Conservation (phyloP, 192 early-diverging fungal species). For the Coemansia reversa region DNA sequence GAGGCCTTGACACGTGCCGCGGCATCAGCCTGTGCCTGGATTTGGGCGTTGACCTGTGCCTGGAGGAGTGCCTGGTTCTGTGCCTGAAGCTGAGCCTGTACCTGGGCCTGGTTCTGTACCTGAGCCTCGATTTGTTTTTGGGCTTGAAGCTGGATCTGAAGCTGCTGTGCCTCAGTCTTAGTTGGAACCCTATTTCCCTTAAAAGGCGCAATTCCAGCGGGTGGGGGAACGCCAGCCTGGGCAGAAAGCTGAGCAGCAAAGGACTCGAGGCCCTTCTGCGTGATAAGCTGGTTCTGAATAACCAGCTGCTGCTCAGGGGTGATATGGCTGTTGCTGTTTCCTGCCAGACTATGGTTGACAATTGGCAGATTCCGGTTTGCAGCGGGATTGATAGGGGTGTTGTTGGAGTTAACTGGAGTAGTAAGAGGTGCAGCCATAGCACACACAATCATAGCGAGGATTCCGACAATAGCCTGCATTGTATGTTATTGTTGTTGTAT, state of each 20-base stretch:
- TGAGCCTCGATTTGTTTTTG: conserved; percentile 29
- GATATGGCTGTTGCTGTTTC: conserved; percentile 6
- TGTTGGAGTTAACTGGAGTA: conserved; percentile 46
- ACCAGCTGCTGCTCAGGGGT: conserved; percentile 43
- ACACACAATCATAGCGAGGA: conserved; percentile 33
- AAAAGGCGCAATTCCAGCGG: conserved; percentile 38
- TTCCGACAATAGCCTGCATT: conserved; percentile 37
- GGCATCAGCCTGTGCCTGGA: conserved; percentile 38
- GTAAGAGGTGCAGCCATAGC: conserved; percentile 26
- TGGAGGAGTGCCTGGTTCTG: conserved; percentile 45
- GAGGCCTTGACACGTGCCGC: conserved; percentile 40
- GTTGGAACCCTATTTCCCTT: conserved; percentile 2
- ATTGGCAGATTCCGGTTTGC: conserved; percentile 46
- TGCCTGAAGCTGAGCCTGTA: conserved; percentile 50
- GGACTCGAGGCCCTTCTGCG: conserved; percentile 48
- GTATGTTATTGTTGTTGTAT: conserved; percentile 2
- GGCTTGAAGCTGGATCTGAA: conserved; percentile 15
- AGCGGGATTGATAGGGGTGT: conserved; percentile 46
- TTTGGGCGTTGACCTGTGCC: conserved; percentile 40
- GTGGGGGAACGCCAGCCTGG: conserved; percentile 38
- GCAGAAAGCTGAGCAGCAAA: conserved; percentile 48
- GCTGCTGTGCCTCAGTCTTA: conserved; percentile 1
- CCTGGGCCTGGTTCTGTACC: conserved; percentile 29
- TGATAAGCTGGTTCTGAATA: conserved; percentile 50
- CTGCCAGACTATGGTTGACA: conserved; percentile 22